phyloP scores from a whole-genome alignment of 129 eudicot species.

The Lonicera japonica region DNA sequence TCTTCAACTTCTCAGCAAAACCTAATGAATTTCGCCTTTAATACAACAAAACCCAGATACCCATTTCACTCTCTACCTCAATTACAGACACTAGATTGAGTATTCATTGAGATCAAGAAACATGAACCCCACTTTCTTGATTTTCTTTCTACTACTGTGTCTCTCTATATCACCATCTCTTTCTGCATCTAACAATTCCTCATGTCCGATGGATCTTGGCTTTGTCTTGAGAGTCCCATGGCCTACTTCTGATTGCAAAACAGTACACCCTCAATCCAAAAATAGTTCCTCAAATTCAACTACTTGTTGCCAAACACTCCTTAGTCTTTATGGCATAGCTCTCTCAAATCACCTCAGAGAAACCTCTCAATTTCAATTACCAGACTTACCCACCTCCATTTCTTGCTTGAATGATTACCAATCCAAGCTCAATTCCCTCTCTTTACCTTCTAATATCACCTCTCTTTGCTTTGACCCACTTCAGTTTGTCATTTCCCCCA shows the following conservation, averaged over 20 bases:
- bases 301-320: constrained; percentile 54
- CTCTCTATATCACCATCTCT: constrained; percentile 8
- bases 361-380: constrained; percentile 45
- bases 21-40: no score
- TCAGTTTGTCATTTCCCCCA: constrained; percentile 48
- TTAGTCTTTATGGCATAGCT: constrained; percentile 55
- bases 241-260: constrained; percentile 40
- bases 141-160: constrained; percentile 12
- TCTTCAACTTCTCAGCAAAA: no score
- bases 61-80: no score
- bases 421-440: constrained; percentile 28
- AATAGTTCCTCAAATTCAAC: not conserved
- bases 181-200: constrained; percentile 16
- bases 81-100: no score
- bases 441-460: constrained; percentile 37
- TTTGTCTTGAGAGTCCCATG: constrained; percentile 50
- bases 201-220: constrained; percentile 52
- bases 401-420: constrained; percentile 61
- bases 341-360: constrained; percentile 40
- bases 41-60: no score
- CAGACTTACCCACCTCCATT: constrained; percentile 41
- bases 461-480: constrained; percentile 5
- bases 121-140: constrained; percentile 19
- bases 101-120: not conserved
- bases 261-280: constrained; percentile 1